Percentiles rank a stretch among this genome's conserved stretches.
phyloP scores from a whole-genome alignment of 2,329 filamentous ascomycete species.

The Sclerotiophoma versabilis region DNA sequence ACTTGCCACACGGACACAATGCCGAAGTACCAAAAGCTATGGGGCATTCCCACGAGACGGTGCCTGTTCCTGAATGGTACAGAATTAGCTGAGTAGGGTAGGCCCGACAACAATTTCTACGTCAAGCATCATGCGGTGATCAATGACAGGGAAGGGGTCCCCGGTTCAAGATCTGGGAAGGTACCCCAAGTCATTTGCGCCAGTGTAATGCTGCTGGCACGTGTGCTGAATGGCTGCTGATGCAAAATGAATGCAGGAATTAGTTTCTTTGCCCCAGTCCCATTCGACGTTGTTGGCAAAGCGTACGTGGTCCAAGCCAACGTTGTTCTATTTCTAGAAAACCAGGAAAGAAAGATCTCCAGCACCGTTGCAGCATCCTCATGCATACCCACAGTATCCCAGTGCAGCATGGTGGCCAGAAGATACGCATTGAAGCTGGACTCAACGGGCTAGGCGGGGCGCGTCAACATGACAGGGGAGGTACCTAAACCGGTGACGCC shows the following conservation, averaged over 20 bases:
- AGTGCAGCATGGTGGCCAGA: constrained; percentile 45
- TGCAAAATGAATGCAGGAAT: constrained; percentile 47
- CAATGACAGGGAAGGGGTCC: constrained; percentile 48
- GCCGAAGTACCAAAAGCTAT: constrained; percentile 50
- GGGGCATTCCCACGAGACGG: constrained; percentile 52
- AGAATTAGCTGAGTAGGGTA: constrained; percentile 52
- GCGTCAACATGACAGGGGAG: constrained; percentile 37
- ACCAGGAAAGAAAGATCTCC: constrained; percentile 50
- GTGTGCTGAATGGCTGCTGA: constrained; percentile 51
- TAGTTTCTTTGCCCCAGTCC: constrained; percentile 37
- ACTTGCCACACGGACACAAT: constrained; percentile 53
- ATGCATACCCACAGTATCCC: constrained; percentile 40
- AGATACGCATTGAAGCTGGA: constrained; percentile 45
- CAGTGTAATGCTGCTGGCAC: constrained; percentile 47
- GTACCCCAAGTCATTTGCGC: constrained; percentile 45
- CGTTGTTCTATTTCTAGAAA: constrained; percentile 52
- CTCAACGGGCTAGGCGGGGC: constrained; percentile 43
- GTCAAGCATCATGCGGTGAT: constrained; percentile 56
- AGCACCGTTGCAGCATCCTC: constrained; percentile 49
- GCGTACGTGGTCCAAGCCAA: constrained; percentile 41
- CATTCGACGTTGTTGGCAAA: constrained; percentile 12
- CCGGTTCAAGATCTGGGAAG: constrained; percentile 50
- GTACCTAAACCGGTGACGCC: constrained; percentile 44
- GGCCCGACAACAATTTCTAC: constrained; percentile 51
- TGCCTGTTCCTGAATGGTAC: constrained; percentile 52